These are phyloP conservation scores for Wickerhamomyces strasburgensis DNA, from an alignment of 805 yeast genomes.

Conservation along the genomic window DNA sequence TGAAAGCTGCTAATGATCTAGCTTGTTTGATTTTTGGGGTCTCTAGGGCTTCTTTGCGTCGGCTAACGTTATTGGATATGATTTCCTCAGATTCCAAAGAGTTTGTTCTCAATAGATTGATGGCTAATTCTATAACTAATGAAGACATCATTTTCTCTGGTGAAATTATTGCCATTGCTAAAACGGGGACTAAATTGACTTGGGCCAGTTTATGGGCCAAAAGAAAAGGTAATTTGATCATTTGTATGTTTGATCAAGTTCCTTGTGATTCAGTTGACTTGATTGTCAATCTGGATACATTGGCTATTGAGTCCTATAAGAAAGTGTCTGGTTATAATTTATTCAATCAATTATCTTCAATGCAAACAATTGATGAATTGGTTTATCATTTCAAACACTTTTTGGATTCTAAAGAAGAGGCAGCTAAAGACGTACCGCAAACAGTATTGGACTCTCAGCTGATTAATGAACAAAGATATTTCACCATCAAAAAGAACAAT, in stretches of 20 bases:
- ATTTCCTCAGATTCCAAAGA: constrained; percentile 72
- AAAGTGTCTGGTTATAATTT: constrained; percentile 22
- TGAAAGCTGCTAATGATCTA: constrained; percentile 82
- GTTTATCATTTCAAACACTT: constrained; percentile 24
- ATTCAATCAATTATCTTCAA: constrained; percentile 10
- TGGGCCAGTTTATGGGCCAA: constrained; percentile 95
- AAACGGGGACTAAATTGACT: constrained; percentile 60
- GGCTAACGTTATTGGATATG: constrained; percentile 66
- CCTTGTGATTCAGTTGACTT: constrained; percentile 65
- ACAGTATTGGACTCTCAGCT: constrained; percentile 32
- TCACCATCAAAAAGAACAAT: constrained; percentile 45
- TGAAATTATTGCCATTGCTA: constrained; percentile 73
- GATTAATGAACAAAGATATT: constrained; percentile 58
- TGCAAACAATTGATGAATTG: constrained; percentile 20
- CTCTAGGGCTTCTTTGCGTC: constrained; percentile 54
- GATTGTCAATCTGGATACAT: constrained; percentile 29
- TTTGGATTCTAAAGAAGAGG: constrained; percentile 7
- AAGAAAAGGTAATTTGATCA: constrained; percentile 59
- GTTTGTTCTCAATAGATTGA: constrained; percentile 57
- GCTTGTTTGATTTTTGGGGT: constrained; percentile 87
- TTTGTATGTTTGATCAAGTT: constrained; percentile 85
- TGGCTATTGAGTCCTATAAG: constrained; percentile 18
- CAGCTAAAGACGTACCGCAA: constrained; percentile 19
- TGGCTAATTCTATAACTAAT: constrained; percentile 27
- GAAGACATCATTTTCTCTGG: constrained; percentile 66